Base-by-base conservation (phyloP, 805 yeast species). In the Nakazawaea sp. region DNA sequence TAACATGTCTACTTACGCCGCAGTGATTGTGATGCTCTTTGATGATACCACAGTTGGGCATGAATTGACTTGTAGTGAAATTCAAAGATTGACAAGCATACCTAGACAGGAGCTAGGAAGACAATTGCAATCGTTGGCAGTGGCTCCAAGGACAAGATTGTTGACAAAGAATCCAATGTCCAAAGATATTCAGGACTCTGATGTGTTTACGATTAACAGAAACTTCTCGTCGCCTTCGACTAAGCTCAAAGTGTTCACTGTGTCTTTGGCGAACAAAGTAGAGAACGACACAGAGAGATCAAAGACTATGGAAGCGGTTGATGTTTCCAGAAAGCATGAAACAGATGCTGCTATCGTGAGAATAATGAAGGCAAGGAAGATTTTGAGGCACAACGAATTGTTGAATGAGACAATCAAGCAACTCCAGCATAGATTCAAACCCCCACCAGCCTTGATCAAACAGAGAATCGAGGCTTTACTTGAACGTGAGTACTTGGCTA, bases 281-380 rank as follows among this genome's bases (percentile, higher is more conserved):
- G 86, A 75, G 43, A 68, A 67, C 32, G 81, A 75, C 26, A 59
- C 62, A 12, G 84, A 78, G 45, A 57, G 70, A 9, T 59, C 61
- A 13, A 68, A 68, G 36, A 80, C 84, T 0, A 59, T 78, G 53
- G 68, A 68, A n/a, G 59, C 65, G 26, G 64, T 86, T 21, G 68
- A 70, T 27, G 80, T 73, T 46, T 76, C 86, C 4, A 66, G 95
- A 40, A 68, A 75, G 41, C 67, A 69, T 38, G 84, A 80, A 49
- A 64, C 82, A 2, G 92, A 85, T 52, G 95, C 96, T 1, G 92
- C 94, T 0, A 72, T 88, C 39, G 95, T 88, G 4, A 68, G 96
- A 35, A 75, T 81, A n/a, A 79, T 88, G 90, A 88, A 88, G 59
- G 70, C 85, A 1, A 63, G 88, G 24, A 80, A 77, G 46, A 58